Percentiles rank a stretch among this genome's conserved stretches.
Evolutionary conservation across 2,329 filamentous ascomycete species (phyloP).

Genomic region (Pestalotiopsis sp.): DNA sequence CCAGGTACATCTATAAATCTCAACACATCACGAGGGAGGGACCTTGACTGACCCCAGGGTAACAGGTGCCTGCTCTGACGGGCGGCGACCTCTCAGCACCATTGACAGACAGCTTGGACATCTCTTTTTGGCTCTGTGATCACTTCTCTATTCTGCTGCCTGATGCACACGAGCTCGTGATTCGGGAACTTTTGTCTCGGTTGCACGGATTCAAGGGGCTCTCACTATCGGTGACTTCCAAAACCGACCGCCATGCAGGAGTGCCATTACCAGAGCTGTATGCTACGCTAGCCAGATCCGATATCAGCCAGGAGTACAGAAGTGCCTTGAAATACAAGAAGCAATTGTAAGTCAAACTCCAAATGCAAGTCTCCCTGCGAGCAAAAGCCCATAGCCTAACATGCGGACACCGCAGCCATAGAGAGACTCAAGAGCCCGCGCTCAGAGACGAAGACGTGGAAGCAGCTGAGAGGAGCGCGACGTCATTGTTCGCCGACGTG

Average conservation of each 20-base stretch:
- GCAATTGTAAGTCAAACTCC: conserved; percentile 6
- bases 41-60: not conserved
- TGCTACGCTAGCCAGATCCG: conserved; percentile 4
- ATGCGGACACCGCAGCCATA: not conserved
- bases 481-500: not conserved
- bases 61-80: conserved; percentile 9
- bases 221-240: conserved; percentile 4
- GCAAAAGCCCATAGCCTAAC: not conserved
- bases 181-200: not conserved
- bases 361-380: no score
- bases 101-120: conserved; percentile 11
- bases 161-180: not conserved
- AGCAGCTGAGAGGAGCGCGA: conserved; percentile 4
- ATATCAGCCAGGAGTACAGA: conserved; percentile 2
- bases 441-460: conserved; percentile 4
- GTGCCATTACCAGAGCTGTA: not conserved
- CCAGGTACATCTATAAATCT: not conserved
- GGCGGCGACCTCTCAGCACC: not conserved
- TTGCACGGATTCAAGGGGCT: conserved; percentile 11
- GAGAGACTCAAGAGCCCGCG: not conserved
- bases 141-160: conserved; percentile 7
- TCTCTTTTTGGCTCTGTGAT: conserved; percentile 12
- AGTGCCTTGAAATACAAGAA: conserved; percentile 11
- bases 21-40: no score
- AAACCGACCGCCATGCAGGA: conserved; percentile 2